Conservation (phyloP, 140 eudicot genomes). For the Ambrosia hybrid region DNA sequence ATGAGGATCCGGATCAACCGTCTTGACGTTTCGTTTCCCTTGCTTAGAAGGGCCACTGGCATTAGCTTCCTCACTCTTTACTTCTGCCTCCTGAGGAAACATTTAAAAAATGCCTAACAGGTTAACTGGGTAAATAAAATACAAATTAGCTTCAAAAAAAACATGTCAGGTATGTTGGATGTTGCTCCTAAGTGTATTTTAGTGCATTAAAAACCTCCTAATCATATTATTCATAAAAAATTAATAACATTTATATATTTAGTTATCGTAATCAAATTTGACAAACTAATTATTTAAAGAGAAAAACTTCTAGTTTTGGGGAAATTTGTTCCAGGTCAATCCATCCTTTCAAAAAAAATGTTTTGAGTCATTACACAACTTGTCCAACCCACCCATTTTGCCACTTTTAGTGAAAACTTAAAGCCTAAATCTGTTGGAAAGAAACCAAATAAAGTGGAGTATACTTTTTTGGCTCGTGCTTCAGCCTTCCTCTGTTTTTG, state of each 20-base stretch:
- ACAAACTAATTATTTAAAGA: not conserved
- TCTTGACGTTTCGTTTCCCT: conserved; percentile 71
- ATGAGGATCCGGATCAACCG: conserved; percentile 87
- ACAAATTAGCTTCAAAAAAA: not conserved
- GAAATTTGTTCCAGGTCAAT: not conserved
- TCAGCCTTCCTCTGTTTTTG: conserved; percentile 96
- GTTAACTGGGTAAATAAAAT: not conserved
- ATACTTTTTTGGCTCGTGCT: conserved; percentile 91
- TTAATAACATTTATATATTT: no score
- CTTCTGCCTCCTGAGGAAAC: conserved; percentile 81
- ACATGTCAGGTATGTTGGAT: not conserved
- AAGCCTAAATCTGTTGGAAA: conserved; percentile 4
- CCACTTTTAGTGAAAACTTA: conserved; percentile 4
- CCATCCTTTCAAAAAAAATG: not conserved
- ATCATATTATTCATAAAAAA: not conserved
- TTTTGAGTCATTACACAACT: not conserved
- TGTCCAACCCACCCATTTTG: conserved; percentile 6
- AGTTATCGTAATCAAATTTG: no score
- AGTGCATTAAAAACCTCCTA: not conserved
- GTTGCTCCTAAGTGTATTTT: not conserved
- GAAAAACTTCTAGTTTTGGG: no score
- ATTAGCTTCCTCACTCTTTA: conserved; percentile 70
- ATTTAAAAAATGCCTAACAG: not conserved
- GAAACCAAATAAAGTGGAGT: not conserved
- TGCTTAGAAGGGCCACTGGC: conserved; percentile 53